Evolutionary conservation across 2,329 filamentous ascomycete species (phyloP).

Genomic region (Myriosclerotinia duriaeana): DNA sequence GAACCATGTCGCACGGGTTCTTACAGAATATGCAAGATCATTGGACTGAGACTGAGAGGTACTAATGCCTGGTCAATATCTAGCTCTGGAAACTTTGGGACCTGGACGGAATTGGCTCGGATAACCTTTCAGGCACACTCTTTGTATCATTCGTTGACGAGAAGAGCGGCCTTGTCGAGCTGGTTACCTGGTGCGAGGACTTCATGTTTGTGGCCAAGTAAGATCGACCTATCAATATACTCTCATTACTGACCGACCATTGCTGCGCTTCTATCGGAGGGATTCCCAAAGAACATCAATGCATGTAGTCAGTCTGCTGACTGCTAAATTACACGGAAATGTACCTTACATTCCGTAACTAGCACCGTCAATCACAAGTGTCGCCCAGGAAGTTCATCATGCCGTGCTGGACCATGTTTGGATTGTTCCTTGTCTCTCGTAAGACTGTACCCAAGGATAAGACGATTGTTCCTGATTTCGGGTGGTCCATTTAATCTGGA

Average conservation of each 20-base stretch:
- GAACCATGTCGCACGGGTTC: constrained; percentile 7
- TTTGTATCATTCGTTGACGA: not conserved
- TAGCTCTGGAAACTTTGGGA: not conserved
- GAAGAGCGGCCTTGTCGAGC: not conserved
- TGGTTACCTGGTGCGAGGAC: not conserved
- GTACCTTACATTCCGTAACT: constrained; percentile 13
- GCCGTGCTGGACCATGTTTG: not conserved
- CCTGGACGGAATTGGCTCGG: not conserved
- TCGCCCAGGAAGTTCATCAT: not conserved
- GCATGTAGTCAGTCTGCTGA: constrained; percentile 11
- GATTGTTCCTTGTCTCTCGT: not conserved
- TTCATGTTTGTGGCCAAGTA: constrained; percentile 5
- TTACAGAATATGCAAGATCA: not conserved
- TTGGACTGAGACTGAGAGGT: constrained; percentile 2
- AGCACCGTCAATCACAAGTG: not conserved
- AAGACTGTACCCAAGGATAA: not conserved
- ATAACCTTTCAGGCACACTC: not conserved
- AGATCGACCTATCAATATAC: constrained; percentile 14
- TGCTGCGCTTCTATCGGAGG: not conserved
- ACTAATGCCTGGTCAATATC: constrained; percentile 2
- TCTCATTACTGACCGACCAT: not conserved
- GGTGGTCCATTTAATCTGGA: not conserved
- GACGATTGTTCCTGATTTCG: constrained; percentile 8
- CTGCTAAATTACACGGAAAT: constrained; percentile 15
- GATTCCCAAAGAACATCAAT: not conserved